Evolutionary conservation across 2,329 filamentous ascomycete species (phyloP).

Genomic region (Penicillium decumbens): DNA sequence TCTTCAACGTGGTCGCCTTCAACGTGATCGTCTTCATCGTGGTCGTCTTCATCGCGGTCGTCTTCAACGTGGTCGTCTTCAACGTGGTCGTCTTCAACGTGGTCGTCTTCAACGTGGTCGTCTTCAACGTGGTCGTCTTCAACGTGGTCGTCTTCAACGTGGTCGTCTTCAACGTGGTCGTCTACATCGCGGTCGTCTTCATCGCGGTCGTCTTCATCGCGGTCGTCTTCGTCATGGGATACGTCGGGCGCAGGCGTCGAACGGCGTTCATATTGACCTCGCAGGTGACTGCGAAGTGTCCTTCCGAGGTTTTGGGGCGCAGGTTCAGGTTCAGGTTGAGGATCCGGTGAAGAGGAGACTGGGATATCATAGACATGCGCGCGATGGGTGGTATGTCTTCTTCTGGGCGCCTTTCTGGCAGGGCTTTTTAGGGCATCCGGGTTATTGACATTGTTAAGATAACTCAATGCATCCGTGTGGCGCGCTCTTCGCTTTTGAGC

Average conservation of each 20-base stretch:
- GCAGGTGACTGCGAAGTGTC: background rate
- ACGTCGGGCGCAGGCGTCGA: background rate
- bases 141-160: no score
- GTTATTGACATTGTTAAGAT: conserved; percentile 10
- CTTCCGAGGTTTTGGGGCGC: background rate
- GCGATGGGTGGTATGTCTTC: conserved; percentile 4
- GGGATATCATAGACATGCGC: conserved; percentile 10
- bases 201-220: no score
- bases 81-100: background rate
- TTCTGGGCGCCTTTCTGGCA: background rate
- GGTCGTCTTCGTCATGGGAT: background rate
- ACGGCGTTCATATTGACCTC: background rate
- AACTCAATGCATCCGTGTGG: conserved; percentile 1
- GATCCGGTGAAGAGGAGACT: background rate
- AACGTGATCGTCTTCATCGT: no score
- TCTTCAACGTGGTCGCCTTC: background rate
- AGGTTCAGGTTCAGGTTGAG: conserved; percentile 1
- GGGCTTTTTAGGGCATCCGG: background rate
- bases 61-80: background rate
- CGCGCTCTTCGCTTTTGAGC: conserved; percentile 4
- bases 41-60: no score
- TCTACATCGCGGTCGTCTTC: no score
- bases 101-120: background rate
- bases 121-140: background rate
- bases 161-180: no score